Evolutionary conservation across 2,329 filamentous ascomycete species (phyloP).

Genomic region (Domatiomyces catenatus): DNA sequence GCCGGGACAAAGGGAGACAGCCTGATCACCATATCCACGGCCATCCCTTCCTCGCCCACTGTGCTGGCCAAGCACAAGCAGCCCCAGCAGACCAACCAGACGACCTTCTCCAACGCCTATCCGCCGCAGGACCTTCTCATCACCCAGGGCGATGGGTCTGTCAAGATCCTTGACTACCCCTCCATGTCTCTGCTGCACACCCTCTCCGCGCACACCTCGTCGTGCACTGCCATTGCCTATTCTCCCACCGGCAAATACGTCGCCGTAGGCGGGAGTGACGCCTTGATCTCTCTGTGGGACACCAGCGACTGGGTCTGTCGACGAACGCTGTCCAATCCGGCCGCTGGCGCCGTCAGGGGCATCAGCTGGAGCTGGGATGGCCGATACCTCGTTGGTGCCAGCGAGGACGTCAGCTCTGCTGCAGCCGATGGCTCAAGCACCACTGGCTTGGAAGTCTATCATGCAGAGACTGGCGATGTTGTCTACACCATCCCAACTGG

Average conservation of each 20-base stretch:
- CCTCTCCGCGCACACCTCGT: conserved; percentile 34
- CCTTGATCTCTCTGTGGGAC: conserved; percentile 36
- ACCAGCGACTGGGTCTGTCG: conserved; percentile 37
- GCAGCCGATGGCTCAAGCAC: conserved; percentile 19
- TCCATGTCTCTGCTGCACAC: conserved; percentile 31
- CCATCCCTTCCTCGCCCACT: conserved; percentile 25
- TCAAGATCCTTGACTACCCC: conserved; percentile 34
- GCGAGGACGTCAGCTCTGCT: conserved; percentile 31
- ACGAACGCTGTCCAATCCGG: conserved; percentile 31
- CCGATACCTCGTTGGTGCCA: conserved; percentile 32
- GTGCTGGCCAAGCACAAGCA: conserved; percentile 30
- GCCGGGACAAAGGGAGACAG: conserved; percentile 36
- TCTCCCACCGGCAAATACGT: conserved; percentile 34
- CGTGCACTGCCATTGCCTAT: conserved; percentile 31
- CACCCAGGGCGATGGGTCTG: conserved; percentile 39
- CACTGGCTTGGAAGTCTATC: conserved; percentile 33
- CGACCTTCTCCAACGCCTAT: conserved; percentile 31
- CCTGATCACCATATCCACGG: conserved; percentile 30
- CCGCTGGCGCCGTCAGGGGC: conserved; percentile 31
- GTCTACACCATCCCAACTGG: conserved; percentile 31
- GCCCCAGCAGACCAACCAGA: conserved; percentile 33
- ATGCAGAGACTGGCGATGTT: conserved; percentile 35
- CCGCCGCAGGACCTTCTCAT: conserved; percentile 30
- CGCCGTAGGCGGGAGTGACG: conserved; percentile 34
- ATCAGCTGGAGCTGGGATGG: conserved; percentile 38